Evolutionary conservation across 225 moss, liverwort and hornwort species (phyloP).

Genomic region (Bryoerythrophyllum caledonicum): DNA sequence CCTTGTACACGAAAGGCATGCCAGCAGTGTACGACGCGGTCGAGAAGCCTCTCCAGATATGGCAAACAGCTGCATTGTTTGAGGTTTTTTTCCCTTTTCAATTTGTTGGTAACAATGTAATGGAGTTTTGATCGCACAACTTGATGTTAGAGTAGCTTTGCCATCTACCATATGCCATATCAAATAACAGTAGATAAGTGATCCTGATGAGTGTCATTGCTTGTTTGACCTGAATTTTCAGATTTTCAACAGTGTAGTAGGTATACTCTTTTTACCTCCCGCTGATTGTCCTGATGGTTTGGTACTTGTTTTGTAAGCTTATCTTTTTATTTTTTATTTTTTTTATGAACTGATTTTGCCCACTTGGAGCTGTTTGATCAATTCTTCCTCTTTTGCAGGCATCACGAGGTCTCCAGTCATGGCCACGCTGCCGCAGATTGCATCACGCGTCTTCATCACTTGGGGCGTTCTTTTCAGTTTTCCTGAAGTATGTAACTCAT

Average conservation of each 20-base stretch:
- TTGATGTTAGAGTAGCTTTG: conserved; percentile 1
- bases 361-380: neutral
- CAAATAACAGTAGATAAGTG: neutral
- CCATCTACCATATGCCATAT: neutral
- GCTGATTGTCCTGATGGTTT: neutral
- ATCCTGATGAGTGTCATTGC: conserved; percentile 16
- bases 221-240: conserved; percentile 35
- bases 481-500: conserved; percentile 51
- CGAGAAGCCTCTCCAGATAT: conserved; percentile 89
- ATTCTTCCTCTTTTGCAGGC: conserved; percentile 41
- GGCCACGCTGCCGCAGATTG: conserved; percentile 89
- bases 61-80: conserved; percentile 90
- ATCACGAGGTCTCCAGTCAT: conserved; percentile 86
- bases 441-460: conserved; percentile 75
- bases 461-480: conserved; percentile 91
- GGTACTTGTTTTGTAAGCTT: neutral
- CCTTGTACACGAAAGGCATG: conserved; percentile 49
- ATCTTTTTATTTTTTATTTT: too few species aligned
- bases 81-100: conserved; percentile 52
- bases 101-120: neutral
- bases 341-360: neutral
- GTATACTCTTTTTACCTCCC: conserved; percentile 36
- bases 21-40: conserved; percentile 69
- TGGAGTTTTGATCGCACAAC: neutral
- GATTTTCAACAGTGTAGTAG: conserved; percentile 93